These are phyloP conservation scores for Sporothrix brasiliensis DNA, from an alignment of 2,329 filamentous ascomycete species.

Conservation along the genomic window DNA sequence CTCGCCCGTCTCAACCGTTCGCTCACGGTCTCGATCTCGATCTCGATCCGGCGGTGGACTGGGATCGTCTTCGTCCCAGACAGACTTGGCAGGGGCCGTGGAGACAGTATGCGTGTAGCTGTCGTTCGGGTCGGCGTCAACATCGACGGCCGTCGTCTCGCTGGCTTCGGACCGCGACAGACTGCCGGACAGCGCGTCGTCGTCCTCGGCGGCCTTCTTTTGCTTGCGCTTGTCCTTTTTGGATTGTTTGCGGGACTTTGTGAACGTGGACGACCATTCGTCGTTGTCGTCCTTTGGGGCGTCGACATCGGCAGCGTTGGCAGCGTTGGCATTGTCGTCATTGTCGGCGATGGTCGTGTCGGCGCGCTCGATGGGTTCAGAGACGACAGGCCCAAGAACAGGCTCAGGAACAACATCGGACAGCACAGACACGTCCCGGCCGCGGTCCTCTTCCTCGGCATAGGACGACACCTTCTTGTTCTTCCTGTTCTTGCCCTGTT, in stretches of 20 bases:
- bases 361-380: background rate
- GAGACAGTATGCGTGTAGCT: background rate
- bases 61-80: conserved; percentile 23
- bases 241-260: conserved; percentile 25
- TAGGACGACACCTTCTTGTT: conserved; percentile 41
- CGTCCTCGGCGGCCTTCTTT: conserved; percentile 25
- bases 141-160: background rate
- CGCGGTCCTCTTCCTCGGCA: conserved; percentile 37
- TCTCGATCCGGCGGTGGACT: conserved; percentile 25
- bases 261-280: conserved; percentile 39
- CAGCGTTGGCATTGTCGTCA: background rate
- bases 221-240: conserved; percentile 29
- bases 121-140: background rate
- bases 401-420: background rate
- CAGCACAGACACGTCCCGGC: background rate
- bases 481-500: conserved; percentile 48
- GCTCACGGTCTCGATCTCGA: background rate
- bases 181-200: background rate
- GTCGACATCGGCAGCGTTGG: background rate
- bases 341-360: conserved; percentile 9
- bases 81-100: background rate
- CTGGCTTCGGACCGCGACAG: conserved; percentile 17
- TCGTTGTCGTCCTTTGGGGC: conserved; percentile 40
- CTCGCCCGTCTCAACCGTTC: background rate
- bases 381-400: background rate